Conservation (phyloP, 768 basidiomycete genomes). For the Calocybe indica region DNA sequence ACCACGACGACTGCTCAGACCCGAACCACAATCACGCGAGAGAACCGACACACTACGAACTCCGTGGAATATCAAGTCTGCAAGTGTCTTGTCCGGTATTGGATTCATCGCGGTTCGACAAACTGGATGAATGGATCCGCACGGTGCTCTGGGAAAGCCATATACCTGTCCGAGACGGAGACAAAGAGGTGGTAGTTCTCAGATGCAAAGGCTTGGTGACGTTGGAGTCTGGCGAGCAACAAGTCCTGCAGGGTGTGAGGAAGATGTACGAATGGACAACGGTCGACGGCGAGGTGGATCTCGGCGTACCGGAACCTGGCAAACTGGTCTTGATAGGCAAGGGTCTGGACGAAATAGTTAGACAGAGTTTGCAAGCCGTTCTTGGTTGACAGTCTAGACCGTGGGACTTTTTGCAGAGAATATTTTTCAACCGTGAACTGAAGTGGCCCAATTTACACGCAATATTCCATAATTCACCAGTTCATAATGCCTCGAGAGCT, state of each 20-base stretch:
- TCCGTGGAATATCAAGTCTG: constrained; percentile 80
- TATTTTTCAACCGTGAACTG: too few species aligned
- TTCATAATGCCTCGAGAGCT: too few species aligned
- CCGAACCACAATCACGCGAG: constrained; percentile 27
- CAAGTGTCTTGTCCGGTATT: constrained; percentile 66
- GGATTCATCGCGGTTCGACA: constrained; percentile 35
- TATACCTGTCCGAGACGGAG: constrained; percentile 28
- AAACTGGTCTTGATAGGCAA: constrained; percentile 89
- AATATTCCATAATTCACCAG: too few species aligned
- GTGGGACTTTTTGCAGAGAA: too few species aligned
- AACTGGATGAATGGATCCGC: constrained; percentile 78
- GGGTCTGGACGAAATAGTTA: constrained; percentile 54
- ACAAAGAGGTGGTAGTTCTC: constrained; percentile 52
- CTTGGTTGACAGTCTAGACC: too few species aligned
- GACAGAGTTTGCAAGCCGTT: constrained; percentile 40
- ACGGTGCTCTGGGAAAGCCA: constrained; percentile 74
- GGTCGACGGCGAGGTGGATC: constrained; percentile 30
- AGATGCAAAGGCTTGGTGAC: constrained; percentile 85
- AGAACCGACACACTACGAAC: constrained; percentile 54
- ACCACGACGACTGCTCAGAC: constrained; percentile 18
- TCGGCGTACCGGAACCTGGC: constrained; percentile 56
- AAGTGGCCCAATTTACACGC: too few species aligned
- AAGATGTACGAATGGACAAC: constrained; percentile 78
- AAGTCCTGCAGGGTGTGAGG: constrained; percentile 88
- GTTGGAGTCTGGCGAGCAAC: constrained; percentile 45